Evolutionary conservation across 208 protist genomes (phyloP).

Genomic region (Leptomonas pyrrhocoris): DNA sequence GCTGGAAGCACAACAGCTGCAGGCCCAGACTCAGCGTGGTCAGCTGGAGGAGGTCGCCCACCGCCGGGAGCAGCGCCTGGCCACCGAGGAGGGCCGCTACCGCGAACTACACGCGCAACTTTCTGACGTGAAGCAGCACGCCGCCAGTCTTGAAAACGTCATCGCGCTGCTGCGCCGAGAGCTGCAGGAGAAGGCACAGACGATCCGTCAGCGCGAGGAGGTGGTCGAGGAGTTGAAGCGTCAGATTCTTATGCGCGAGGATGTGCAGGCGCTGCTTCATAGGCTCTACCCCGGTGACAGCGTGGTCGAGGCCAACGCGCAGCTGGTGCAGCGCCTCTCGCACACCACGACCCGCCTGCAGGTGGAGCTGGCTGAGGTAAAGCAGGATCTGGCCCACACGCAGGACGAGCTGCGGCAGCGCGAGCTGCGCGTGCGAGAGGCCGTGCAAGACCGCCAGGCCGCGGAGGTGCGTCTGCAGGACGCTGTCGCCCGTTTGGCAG

Average conservation of each 20-base stretch:
- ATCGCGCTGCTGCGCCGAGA: constrained; percentile 19
- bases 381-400: constrained; percentile 29
- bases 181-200: constrained; percentile 13
- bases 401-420: constrained; percentile 25
- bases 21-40: constrained; percentile 6
- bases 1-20: constrained; percentile 20
- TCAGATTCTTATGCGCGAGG: constrained; percentile 42
- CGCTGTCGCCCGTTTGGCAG: constrained; percentile 19
- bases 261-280: constrained; percentile 55
- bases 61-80: constrained; percentile 18
- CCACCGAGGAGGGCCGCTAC: constrained; percentile 11
- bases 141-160: constrained; percentile 19
- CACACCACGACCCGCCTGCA: constrained; percentile 21
- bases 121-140: constrained; percentile 19
- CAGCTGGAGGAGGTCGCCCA: constrained; percentile 18
- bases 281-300: constrained; percentile 63
- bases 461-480: constrained; percentile 53
- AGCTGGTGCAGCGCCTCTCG: constrained; percentile 21
- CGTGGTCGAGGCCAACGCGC: constrained; percentile 42
- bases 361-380: constrained; percentile 24
- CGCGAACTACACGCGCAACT: constrained; percentile 22
- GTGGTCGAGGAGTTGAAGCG: constrained; percentile 31
- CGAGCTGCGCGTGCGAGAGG: constrained; percentile 29
- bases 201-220: constrained; percentile 3
- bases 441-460: constrained; percentile 51